Base-by-base conservation (phyloP, 2,329 filamentous ascomycete genomes). In the Colletotrichum chrysophilum region DNA sequence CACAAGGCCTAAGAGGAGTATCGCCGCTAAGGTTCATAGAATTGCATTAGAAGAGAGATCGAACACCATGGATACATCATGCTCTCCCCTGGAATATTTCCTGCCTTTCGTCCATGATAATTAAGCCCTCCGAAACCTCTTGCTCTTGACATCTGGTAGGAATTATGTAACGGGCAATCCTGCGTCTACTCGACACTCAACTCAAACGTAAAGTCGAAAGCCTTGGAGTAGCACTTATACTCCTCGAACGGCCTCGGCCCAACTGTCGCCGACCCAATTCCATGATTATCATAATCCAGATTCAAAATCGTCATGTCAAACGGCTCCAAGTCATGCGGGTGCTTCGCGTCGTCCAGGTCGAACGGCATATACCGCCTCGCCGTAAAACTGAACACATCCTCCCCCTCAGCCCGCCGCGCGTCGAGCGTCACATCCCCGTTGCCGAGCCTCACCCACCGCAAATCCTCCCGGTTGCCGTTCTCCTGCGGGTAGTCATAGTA, bases 401-500 rank as follows among this genome's bases (percentile, higher is more conserved):
- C 75, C 43, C 43, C 43, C 21, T 71, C 67, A 4, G 65, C 21
- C n/a, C 76, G 36, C 12, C 66, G 48, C 18, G 67, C 65, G n/a
- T 77, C 74, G n/a, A 77, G 56, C 21, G 68, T 75, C 12, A 66
- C 76, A 14, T 71, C 71, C 2, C 34, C 52, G 10, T 36, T 79
- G 48, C 62, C 75, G 26, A 79, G 18, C 9, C 82, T 80, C 16
- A 89, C 78, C 86, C 88, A 90, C 8, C 87, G 84, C 2, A 85
- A 85, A 62, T 90, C 88, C 4, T 85, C 87, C 7, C 87, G 84
- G 78, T 91, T 91, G 2, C 88, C 87, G 72, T 86, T 87, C 76
- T 91, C 89, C 78, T 91, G 89, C 0, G 89, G 89, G 43, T 87
- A 88, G 30, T 91, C 89, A 71, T 90, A 90, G 14, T 83, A 81